These are phyloP conservation scores for Dryadomyces sulphureus DNA, from an alignment of 2,329 filamentous ascomycete species.

Conservation along the genomic window DNA sequence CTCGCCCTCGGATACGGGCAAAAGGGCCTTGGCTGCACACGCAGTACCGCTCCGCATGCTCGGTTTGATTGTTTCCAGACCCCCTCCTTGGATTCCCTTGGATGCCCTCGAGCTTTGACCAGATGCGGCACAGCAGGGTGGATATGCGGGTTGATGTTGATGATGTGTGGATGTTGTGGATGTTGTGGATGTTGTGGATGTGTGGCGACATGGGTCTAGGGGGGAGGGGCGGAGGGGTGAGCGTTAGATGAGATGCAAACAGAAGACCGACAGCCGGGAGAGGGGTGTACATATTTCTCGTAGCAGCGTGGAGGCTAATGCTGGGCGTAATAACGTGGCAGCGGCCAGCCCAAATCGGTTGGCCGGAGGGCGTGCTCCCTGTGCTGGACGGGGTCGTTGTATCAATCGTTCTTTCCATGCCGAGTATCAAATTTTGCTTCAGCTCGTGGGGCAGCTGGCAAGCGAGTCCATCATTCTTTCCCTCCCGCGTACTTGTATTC, in stretches of 20 bases:
- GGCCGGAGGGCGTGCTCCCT: neutral
- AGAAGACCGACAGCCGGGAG: neutral
- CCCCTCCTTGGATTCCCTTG: neutral
- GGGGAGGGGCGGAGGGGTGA: neutral
- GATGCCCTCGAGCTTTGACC: constrained; percentile 4
- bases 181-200: neutral
- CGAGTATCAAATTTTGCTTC: too few species aligned
- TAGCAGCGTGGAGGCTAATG: neutral
- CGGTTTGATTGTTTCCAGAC: neutral
- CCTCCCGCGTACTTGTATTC: too few species aligned
- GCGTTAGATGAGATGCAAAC: constrained; percentile 4
- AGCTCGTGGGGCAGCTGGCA: too few species aligned
- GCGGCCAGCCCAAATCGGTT: neutral
- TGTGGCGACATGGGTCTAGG: neutral
- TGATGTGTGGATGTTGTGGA: neutral
- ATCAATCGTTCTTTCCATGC: too few species aligned
- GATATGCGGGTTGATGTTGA: constrained; percentile 1
- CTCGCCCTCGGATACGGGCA: too few species aligned
- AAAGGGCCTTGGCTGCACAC: neutral
- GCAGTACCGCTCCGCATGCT: neutral
- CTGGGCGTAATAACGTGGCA: constrained; percentile 1
- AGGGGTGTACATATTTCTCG: neutral
- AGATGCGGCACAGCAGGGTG: constrained; percentile 6
- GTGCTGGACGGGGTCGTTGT: too few species aligned
- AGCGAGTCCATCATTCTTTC: too few species aligned